phyloP scores from a whole-genome alignment of 441 rosid species.

The Euphorbia celastroides region DNA sequence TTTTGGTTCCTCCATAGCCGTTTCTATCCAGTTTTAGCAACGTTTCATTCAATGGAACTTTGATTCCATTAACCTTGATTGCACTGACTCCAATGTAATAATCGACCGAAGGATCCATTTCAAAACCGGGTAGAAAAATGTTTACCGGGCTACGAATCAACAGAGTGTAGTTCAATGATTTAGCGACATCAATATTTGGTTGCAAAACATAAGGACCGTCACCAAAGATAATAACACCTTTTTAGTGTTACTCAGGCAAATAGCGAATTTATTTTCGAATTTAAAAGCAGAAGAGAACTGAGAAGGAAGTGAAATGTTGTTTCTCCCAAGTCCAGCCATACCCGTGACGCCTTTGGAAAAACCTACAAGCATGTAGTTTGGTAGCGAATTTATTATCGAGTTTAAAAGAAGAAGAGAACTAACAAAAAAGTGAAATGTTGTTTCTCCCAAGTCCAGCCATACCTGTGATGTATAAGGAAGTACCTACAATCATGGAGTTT shows the following conservation, averaged over 20 bases:
- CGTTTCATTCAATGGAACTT: conserved; percentile 36
- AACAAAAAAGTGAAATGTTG: conserved; percentile 31
- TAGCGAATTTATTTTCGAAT: conserved; percentile 29
- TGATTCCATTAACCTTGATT: conserved; percentile 29
- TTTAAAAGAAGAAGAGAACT: conserved; percentile 25
- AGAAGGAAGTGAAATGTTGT: conserved; percentile 30
- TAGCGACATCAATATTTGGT: conserved; percentile 29
- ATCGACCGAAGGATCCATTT: conserved; percentile 53
- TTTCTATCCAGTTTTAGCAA: conserved; percentile 32
- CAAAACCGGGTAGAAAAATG: conserved; percentile 24
- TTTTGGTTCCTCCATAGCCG: conserved; percentile 64
- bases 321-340: conserved; percentile 36
- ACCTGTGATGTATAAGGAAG: conserved; percentile 16
- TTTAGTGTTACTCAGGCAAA: conserved; percentile 27
- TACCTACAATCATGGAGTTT: conserved; percentile 11
- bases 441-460: conserved; percentile 37
- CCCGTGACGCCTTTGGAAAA: conserved; percentile 21
- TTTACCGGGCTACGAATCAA: conserved; percentile 48
- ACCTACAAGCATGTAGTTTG: no score
- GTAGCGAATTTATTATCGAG: conserved; percentile 29
- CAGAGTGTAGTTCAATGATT: conserved; percentile 33
- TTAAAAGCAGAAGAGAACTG: conserved; percentile 28
- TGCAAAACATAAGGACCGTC: no score
- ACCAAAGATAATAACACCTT: conserved; percentile 33
- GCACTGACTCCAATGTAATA: conserved; percentile 53